phyloP scores from a whole-genome alignment of 257 asterid species.

The Lycium ferocissimum region DNA sequence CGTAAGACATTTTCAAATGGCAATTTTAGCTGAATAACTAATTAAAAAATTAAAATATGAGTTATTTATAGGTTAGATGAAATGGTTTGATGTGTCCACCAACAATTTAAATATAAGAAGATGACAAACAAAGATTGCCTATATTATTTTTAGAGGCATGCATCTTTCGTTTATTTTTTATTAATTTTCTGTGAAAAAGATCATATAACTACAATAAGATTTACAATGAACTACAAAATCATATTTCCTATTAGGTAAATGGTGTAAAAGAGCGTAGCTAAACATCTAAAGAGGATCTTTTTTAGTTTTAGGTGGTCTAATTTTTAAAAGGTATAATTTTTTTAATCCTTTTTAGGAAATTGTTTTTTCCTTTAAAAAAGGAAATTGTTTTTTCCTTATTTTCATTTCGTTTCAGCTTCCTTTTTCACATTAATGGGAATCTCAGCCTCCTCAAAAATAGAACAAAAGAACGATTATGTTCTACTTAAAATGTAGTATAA shows the following conservation, averaged over 20 bases:
- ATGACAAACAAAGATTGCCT: background rate
- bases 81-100: background rate
- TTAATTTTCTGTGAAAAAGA: too few relatives aligned
- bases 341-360: background rate
- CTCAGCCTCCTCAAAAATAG: constrained; percentile 19
- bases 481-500: constrained; percentile 6
- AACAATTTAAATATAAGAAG: too few relatives aligned
- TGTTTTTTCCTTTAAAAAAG: background rate
- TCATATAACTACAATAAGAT: background rate
- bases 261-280: background rate
- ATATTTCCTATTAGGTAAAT: background rate
- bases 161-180: too few relatives aligned
- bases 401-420: constrained; percentile 15
- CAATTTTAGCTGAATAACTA: background rate
- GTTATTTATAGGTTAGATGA: background rate
- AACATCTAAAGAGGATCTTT: background rate
- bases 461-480: background rate
- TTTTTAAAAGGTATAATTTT: background rate
- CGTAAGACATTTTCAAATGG: background rate
- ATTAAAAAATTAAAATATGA: background rate
- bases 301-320: background rate
- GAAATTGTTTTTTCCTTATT: background rate
- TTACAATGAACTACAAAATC: background rate
- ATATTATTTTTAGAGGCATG: too few relatives aligned
- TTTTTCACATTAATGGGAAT: constrained; percentile 8